These are phyloP conservation scores for Anthoceros angustus DNA, from an alignment of 225 moss, liverwort and hornwort genomes.

Conservation along the genomic window DNA sequence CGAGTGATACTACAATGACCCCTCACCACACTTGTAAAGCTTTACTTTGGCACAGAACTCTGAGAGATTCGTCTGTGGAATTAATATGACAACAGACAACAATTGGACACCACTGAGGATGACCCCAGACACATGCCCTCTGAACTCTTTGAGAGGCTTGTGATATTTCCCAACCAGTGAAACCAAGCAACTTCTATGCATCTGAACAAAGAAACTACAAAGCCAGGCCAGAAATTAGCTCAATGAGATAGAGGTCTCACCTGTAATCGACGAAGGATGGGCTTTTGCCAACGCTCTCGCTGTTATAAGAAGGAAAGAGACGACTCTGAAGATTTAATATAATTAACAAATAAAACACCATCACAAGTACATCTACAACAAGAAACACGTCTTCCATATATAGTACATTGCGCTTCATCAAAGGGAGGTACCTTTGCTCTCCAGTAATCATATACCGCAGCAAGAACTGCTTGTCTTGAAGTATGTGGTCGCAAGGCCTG, in stretches of 20 bases:
- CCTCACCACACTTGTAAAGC: no score
- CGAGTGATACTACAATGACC: neutral
- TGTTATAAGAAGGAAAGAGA: slow-evolving; percentile 33
- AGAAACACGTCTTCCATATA: neutral
- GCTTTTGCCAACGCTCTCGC: slow-evolving; percentile 92
- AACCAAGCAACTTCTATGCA: no score
- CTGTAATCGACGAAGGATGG: slow-evolving; percentile 93
- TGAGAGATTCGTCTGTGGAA: no score
- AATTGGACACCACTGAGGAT: no score
- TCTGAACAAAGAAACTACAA: no score
- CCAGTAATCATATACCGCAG: slow-evolving; percentile 87
- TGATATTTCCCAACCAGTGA: no score
- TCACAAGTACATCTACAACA: neutral
- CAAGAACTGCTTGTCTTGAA: slow-evolving; percentile 50
- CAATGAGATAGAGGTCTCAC: slow-evolving; percentile 12
- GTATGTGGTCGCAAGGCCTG: slow-evolving; percentile 61
- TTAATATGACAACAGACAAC: no score
- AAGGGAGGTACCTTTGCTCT: slow-evolving; percentile 47
- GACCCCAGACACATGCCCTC: no score
- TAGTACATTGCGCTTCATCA: neutral
- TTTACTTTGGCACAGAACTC: no score
- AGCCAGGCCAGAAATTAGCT: no score
- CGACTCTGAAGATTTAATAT: slow-evolving; percentile 15
- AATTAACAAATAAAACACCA: neutral
- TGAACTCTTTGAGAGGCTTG: no score